Percentiles rank a stretch among this genome's conserved stretches.
These are phyloP conservation scores for Termitomyces eurrhizus DNA, from an alignment of 768 basidiomycete genomes.

Conservation along the genomic window DNA sequence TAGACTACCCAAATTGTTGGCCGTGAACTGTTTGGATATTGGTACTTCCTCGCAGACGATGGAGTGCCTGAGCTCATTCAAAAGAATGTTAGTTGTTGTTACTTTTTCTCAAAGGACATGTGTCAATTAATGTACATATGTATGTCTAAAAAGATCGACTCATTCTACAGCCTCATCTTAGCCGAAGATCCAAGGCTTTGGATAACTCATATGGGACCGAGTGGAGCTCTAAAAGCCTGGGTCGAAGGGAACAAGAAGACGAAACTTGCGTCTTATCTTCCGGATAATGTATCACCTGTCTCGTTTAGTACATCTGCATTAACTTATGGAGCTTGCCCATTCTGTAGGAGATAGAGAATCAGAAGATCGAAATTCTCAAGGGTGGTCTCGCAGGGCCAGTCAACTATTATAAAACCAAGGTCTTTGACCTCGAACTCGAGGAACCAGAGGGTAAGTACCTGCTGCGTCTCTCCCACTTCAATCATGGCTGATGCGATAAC, in stretches of 20 bases:
- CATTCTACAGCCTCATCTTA: constrained; percentile 31
- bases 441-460: constrained; percentile 30
- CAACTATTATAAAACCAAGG: constrained; percentile 14
- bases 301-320: too few relatives aligned
- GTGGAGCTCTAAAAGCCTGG: constrained; percentile 27
- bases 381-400: constrained; percentile 9
- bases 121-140: background rate
- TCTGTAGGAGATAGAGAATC: constrained; percentile 5
- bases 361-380: constrained; percentile 6
- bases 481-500: background rate
- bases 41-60: constrained; percentile 32
- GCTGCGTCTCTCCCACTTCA: background rate
- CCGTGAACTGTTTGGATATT: constrained; percentile 31
- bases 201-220: constrained; percentile 21
- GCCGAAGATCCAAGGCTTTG: constrained; percentile 25
- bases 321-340: background rate
- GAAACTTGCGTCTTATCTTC: constrained; percentile 20
- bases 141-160: constrained; percentile 27
- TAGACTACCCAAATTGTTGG: constrained; percentile 22
- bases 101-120: background rate
- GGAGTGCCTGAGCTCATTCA: constrained; percentile 31
- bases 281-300: constrained; percentile 20
- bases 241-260: constrained; percentile 22
- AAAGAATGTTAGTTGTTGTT: constrained; percentile 26
- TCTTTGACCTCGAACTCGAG: constrained; percentile 20